phyloP scores from a whole-genome alignment of 371 early-diverging fungal genomes.

The Syncephalis plumigaleata region DNA sequence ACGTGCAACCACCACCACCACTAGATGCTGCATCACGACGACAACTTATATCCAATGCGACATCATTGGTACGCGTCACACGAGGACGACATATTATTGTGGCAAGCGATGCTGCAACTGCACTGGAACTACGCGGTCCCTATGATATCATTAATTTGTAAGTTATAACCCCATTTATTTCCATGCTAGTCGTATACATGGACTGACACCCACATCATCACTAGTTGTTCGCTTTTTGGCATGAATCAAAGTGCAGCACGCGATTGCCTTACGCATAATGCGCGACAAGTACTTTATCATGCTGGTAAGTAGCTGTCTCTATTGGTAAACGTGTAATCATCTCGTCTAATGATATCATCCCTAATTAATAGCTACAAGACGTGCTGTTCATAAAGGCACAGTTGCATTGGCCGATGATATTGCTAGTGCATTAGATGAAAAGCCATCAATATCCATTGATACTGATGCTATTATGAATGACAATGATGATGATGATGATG shows the following conservation, averaged over 20 bases:
- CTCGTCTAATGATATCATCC: neutral
- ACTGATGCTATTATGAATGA: no score
- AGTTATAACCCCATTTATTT: slow-evolving; percentile 1
- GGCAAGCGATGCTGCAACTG: slow-evolving; percentile 54
- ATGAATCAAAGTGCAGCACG: slow-evolving; percentile 28
- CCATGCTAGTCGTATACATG: slow-evolving; percentile 2
- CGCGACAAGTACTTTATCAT: slow-evolving; percentile 29
- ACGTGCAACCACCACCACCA: no score
- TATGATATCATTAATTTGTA: slow-evolving; percentile 76
- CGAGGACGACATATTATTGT: slow-evolving; percentile 79
- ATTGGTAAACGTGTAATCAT: no score
- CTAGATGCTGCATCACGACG: slow-evolving; percentile 38
- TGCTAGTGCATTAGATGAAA: no score
- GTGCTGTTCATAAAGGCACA: neutral
- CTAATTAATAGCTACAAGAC: neutral
- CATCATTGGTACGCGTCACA: slow-evolving; percentile 55
- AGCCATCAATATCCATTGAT: no score
- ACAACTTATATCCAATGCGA: slow-evolving; percentile 56
- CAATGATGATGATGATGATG: no score
- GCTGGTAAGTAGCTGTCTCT: slow-evolving; percentile 37
- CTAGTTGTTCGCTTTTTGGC: slow-evolving; percentile 33
- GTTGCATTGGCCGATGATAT: neutral
- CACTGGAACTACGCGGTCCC: slow-evolving; percentile 66
- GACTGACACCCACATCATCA: no score
- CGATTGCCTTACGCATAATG: slow-evolving; percentile 23